phyloP scores from a whole-genome alignment of 2,329 filamentous ascomycete species.

The Trichoderma breve region DNA sequence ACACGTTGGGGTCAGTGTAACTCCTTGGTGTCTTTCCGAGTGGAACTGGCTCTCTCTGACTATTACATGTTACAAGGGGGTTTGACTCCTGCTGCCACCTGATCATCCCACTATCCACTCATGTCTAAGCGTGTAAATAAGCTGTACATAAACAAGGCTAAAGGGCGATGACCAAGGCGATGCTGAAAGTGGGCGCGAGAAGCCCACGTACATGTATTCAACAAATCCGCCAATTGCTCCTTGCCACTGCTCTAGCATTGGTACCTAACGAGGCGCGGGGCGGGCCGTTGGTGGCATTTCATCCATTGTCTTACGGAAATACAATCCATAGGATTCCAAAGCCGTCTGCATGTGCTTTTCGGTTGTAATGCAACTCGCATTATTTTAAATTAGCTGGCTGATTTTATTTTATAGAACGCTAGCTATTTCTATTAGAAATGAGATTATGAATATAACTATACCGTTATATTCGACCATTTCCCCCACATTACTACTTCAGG shows the following conservation, averaged over 20 bases:
- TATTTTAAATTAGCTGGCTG: no score
- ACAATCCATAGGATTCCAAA: not conserved
- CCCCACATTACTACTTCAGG: no score
- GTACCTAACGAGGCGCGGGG: not conserved
- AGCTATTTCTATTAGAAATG: no score
- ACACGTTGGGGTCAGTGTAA: not conserved
- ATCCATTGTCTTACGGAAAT: not conserved
- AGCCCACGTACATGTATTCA: not conserved
- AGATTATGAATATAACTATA: no score
- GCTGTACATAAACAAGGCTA: not conserved
- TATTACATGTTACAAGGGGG: not conserved
- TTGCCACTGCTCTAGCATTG: not conserved
- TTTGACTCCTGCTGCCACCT: not conserved
- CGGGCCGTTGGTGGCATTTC: slow-evolving; percentile 1
- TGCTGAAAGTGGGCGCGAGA: not conserved
- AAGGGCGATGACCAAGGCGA: not conserved
- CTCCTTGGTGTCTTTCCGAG: not conserved
- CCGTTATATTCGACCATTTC: no score
- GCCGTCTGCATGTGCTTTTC: no score
- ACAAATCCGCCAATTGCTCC: not conserved
- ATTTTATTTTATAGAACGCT: no score
- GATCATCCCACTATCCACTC: not conserved
- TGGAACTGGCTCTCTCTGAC: not conserved
- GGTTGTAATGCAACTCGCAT: no score
- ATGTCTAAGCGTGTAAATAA: not conserved